These are phyloP conservation scores for Nissolia schottii DNA, from an alignment of 306 rosid genomes.

Conservation along the genomic window DNA sequence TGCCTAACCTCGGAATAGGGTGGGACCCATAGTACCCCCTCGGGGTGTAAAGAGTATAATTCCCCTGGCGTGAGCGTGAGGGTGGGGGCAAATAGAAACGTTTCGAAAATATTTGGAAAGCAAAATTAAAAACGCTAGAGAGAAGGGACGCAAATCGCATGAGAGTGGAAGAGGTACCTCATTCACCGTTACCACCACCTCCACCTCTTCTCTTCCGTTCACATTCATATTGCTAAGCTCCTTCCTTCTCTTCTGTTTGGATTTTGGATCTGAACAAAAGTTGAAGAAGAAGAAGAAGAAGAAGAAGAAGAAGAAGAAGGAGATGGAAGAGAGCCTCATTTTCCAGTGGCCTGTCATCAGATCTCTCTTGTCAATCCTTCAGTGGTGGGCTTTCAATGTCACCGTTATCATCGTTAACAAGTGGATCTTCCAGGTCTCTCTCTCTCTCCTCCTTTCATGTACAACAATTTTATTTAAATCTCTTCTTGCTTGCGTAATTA, in stretches of 20 bases:
- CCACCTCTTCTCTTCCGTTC: background rate
- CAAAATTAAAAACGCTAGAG: constrained; percentile 3
- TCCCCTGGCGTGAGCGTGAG: constrained; percentile 30
- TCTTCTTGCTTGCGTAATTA: background rate
- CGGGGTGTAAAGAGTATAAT: background rate
- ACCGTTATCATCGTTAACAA: constrained; percentile 90
- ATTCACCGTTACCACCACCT: constrained; percentile 3
- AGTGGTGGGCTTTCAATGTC: constrained; percentile 97
- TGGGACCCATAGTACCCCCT: background rate
- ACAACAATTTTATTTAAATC: background rate
- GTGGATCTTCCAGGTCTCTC: constrained; percentile 94
- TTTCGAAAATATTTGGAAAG: constrained; percentile 5
- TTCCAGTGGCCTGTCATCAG: constrained; percentile 70
- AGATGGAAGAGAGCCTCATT: constrained; percentile 67
- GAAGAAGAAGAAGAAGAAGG: background rate
- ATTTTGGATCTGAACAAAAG: too few relatives aligned
- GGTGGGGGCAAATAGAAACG: constrained; percentile 10
- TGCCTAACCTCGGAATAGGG: background rate
- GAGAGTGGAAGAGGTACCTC: constrained; percentile 27
- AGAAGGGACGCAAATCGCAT: constrained; percentile 20
- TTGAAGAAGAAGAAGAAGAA: background rate
- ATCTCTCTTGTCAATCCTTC: constrained; percentile 86
- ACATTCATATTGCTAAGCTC: background rate
- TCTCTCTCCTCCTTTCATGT: background rate
- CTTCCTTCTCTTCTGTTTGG: background rate